These are phyloP conservation scores for Prunus yedoensis DNA, from an alignment of 331 rosid genomes.

Conservation along the genomic window DNA sequence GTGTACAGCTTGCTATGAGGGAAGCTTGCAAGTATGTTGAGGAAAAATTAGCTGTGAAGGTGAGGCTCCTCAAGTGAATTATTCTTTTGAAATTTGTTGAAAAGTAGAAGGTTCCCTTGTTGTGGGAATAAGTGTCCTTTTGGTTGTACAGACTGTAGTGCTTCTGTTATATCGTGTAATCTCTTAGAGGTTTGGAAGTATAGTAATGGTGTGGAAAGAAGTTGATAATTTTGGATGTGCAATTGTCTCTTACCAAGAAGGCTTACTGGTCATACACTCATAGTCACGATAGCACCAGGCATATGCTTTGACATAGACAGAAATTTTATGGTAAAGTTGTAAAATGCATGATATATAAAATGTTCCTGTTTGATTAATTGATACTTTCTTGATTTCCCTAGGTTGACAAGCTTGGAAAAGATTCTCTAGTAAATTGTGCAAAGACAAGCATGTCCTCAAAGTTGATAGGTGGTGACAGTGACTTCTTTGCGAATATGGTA, in stretches of 20 bases:
- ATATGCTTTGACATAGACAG: background rate
- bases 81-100: constrained; percentile 11
- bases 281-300: background rate
- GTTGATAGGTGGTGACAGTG: constrained; percentile 90
- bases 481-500: constrained; percentile 93
- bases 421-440: constrained; percentile 85
- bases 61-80: constrained; percentile 19
- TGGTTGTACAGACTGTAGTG: background rate
- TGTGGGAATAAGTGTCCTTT: background rate
- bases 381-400: constrained; percentile 22
- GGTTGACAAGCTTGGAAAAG: constrained; percentile 98
- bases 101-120: background rate
- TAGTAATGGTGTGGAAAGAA: background rate
- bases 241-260: background rate
- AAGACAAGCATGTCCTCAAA: constrained; percentile 99
- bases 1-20: constrained; percentile 91
- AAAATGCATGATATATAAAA: background rate
- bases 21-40: constrained; percentile 92
- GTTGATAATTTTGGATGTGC: background rate
- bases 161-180: background rate
- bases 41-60: constrained; percentile 88
- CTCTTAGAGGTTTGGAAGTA: background rate
- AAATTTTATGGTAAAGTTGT: background rate
- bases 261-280: background rate
- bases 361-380: constrained; percentile 9